Conservation (phyloP, 2,329 filamentous ascomycete genomes). For the Cercospora berteroae region DNA sequence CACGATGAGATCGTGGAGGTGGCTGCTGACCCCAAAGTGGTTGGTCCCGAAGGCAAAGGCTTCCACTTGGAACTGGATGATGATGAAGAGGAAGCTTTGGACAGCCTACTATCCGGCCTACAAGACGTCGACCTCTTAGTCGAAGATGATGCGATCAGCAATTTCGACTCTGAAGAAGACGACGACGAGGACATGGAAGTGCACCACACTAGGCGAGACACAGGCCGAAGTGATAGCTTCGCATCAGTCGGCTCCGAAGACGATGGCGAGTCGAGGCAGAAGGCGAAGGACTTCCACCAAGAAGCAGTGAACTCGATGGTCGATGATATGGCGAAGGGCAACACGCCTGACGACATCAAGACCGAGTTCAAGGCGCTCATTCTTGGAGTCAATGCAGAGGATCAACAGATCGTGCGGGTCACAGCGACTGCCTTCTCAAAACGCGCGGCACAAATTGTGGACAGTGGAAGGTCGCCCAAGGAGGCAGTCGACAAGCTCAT, state of each 20-base stretch:
- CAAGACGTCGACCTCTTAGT: constrained; percentile 50
- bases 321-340: constrained; percentile 73
- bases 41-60: constrained; percentile 59
- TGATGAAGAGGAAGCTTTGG: constrained; percentile 57
- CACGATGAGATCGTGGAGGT: constrained; percentile 38
- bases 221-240: constrained; percentile 37
- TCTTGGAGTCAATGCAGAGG: constrained; percentile 85
- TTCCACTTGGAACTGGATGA: constrained; percentile 62
- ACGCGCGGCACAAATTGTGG: constrained; percentile 69
- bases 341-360: constrained; percentile 78
- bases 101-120: constrained; percentile 37
- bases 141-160: constrained; percentile 60
- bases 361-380: constrained; percentile 92
- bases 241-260: constrained; percentile 62
- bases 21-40: constrained; percentile 51
- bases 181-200: constrained; percentile 45
- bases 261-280: constrained; percentile 43
- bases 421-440: constrained; percentile 83
- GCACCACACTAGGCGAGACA: constrained; percentile 40
- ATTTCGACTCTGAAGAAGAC: constrained; percentile 52
- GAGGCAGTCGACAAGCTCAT: constrained; percentile 45
- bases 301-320: constrained; percentile 85
- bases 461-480: constrained; percentile 40
- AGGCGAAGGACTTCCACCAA: constrained; percentile 69
- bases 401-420: constrained; percentile 81